These are phyloP conservation scores for Fusarium tjaetaba DNA, from an alignment of 2,329 filamentous ascomycete genomes.

Conservation along the genomic window DNA sequence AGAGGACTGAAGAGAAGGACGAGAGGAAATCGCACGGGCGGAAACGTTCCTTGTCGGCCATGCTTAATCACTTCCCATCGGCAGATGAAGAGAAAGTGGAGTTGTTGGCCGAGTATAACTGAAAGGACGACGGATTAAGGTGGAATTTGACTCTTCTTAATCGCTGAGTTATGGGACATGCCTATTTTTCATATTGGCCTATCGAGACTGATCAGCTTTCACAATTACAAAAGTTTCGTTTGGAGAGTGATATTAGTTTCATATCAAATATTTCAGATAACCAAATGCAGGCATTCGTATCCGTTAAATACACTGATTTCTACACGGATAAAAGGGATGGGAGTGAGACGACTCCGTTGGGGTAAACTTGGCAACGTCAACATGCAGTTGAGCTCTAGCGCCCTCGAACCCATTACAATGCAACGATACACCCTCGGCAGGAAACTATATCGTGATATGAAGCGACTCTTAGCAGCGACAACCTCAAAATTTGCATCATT, in stretches of 20 bases:
- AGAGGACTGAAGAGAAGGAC: slow-evolving; percentile 63
- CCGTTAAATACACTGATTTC: neutral
- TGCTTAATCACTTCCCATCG: slow-evolving; percentile 5
- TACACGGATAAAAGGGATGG: slow-evolving; percentile 15
- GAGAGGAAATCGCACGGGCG: slow-evolving; percentile 8
- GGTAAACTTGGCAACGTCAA: slow-evolving; percentile 24
- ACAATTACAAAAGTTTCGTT: neutral
- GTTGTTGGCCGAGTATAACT: slow-evolving; percentile 27
- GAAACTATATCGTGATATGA: slow-evolving; percentile 4
- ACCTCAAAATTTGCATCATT: neutral
- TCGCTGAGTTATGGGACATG: neutral
- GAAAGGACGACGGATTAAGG: neutral
- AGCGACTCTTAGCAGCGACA: neutral
- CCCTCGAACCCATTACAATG: neutral
- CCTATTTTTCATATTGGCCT: neutral
- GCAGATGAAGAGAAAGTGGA: slow-evolving; percentile 42
- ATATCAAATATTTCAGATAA: neutral
- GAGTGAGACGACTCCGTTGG: slow-evolving; percentile 34
- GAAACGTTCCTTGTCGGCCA: slow-evolving; percentile 10
- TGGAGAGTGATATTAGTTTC: neutral
- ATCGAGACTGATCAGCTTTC: neutral
- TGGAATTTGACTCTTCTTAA: neutral
- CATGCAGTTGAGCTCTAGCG: slow-evolving; percentile 40
- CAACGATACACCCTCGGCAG: slow-evolving; percentile 27
- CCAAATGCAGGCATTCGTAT: neutral